Conservation (phyloP, 331 rosid species). For the Dryas integrifolia region DNA sequence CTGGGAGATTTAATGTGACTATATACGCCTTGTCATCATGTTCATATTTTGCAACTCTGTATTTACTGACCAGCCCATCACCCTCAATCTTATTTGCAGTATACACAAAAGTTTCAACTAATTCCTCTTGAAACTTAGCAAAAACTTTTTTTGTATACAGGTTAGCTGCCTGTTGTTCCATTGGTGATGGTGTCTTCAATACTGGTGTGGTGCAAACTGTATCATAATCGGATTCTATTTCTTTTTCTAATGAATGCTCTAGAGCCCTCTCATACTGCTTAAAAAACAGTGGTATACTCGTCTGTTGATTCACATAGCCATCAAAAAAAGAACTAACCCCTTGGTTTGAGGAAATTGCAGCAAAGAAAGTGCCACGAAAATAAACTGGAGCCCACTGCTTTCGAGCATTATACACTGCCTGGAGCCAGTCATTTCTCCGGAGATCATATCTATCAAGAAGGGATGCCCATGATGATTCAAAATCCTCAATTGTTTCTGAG, state of each 20-base stretch:
- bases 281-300: constrained; percentile 57
- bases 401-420: constrained; percentile 71
- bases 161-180: constrained; percentile 82
- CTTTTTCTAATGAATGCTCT: constrained; percentile 56
- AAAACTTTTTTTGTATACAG: constrained; percentile 63
- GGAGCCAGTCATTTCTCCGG: constrained; percentile 68
- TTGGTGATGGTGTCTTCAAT: constrained; percentile 79
- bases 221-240: constrained; percentile 67
- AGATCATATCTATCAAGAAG: constrained; percentile 57
- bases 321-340: constrained; percentile 60
- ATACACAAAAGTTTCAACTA: constrained; percentile 72
- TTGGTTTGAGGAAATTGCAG: constrained; percentile 50
- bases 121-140: constrained; percentile 72
- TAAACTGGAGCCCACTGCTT: constrained; percentile 84
- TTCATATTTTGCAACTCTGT: constrained; percentile 73
- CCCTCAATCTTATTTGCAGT: constrained; percentile 60
- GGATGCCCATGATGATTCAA: constrained; percentile 58
- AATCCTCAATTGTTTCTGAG: constrained; percentile 61
- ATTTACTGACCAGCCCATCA: constrained; percentile 49
- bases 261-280: constrained; percentile 71
- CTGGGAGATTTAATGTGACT: constrained; percentile 48
- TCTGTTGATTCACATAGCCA: constrained; percentile 73
- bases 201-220: constrained; percentile 57
- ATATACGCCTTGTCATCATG: constrained; percentile 58
- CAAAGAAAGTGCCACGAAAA: constrained; percentile 72